Conservation (phyloP, 2,329 filamentous ascomycete species). For the Intubia oerlemansii region DNA sequence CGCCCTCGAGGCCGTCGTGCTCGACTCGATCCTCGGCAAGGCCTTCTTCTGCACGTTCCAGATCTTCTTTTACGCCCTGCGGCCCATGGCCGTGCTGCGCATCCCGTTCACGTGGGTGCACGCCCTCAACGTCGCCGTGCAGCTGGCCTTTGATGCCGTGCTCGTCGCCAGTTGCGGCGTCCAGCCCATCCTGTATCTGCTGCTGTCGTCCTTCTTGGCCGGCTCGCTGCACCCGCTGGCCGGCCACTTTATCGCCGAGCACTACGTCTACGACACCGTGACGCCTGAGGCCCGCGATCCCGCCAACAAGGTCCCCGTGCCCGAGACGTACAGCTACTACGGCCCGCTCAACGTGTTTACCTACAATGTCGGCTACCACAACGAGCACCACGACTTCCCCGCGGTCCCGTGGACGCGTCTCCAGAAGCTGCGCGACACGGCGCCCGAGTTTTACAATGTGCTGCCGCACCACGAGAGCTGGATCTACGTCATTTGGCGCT, state of each 20-base stretch:
- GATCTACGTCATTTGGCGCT: conserved; percentile 86
- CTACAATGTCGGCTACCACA: conserved; percentile 95
- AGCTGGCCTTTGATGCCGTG: conserved; percentile 55
- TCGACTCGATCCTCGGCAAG: conserved; percentile 90
- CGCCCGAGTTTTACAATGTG: conserved; percentile 77
- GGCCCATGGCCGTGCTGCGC: conserved; percentile 84
- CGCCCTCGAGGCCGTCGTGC: conserved; percentile 70
- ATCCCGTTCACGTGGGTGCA: conserved; percentile 76
- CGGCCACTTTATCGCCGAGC: conserved; percentile 96
- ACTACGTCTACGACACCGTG: conserved; percentile 60
- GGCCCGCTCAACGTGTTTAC: conserved; percentile 78
- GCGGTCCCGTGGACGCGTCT: conserved; percentile 88
- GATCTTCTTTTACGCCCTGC: conserved; percentile 94
- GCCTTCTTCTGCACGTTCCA: conserved; percentile 99
- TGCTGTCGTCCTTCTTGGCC: conserved; percentile 81
- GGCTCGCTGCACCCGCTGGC: conserved; percentile 86
- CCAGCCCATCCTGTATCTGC: conserved; percentile 57
- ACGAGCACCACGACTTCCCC: conserved; percentile 98
- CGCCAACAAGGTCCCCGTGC: conserved; percentile 42
- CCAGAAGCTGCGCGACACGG: conserved; percentile 54
- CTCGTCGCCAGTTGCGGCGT: conserved; percentile 39
- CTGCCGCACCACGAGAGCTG: conserved; percentile 78
- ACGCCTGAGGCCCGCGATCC: conserved; percentile 32
- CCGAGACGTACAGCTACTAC: conserved; percentile 96
- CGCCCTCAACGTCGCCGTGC: conserved; percentile 56